Base-by-base conservation (phyloP, 169 alveolate species). In the Theileria orientalis region DNA sequence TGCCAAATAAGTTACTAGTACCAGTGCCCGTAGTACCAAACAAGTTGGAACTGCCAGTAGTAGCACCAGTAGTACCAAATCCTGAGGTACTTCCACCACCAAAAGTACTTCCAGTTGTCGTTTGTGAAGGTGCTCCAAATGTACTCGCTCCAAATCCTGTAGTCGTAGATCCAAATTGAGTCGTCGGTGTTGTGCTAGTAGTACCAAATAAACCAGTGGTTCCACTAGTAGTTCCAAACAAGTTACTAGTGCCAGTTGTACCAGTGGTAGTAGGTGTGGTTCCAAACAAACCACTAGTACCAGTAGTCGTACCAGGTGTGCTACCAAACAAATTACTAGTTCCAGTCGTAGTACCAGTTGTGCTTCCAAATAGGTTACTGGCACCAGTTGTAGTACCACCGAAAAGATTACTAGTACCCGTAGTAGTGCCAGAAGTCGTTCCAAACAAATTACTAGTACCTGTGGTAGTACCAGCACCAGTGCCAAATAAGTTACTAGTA, bases 281-380 rank as follows among this genome's bases (percentile, higher is more conserved):
- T 16, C 82, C 82, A 44, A 72, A 72, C 11, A 72, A 71, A 8
- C 82, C 84, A 13, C 78, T 29, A 27, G 74, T 69, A 32, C 72
- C 30, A 44, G 64, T 69, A 30, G 61, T 16, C 21, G 61, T 32
- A 72, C 40, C 64, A 69, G 74, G 23, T 11, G 66, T 25, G 54
- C 75, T 8, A 11, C 84, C 84, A 70, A 67, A 64, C 6, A 64
- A 25, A 19, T 57, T 49, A 8, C 64, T 52, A 3, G 69, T 40
- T 3, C 69, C 46, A n/a, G 14, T 19, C 3, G 32, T 25, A 52
- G 68, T 1, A 6, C 70, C 70, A 23, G 54, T 52, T 32, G 44
- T 0, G 19, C 29, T 51, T 25, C 51, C 54, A 69, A 33, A 27
- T 8, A 60, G 19, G n/a, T 40, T 69, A 47, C 37, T 27, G 1